Evolutionary conservation across 148 eudicot genomes (phyloP).

Genomic region (Diospyros kaki): DNA sequence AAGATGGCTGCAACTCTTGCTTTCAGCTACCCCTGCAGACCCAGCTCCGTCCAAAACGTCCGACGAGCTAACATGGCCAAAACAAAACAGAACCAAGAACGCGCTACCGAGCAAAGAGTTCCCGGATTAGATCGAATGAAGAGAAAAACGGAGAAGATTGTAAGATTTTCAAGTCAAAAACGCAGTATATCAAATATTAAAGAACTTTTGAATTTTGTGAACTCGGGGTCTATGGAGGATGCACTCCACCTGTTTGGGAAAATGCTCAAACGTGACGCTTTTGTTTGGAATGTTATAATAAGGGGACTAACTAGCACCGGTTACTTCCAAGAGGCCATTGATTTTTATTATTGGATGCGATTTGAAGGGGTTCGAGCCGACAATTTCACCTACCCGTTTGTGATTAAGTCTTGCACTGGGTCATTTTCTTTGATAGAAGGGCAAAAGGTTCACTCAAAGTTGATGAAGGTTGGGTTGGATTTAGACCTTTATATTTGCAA

Average conservation of each 20-base stretch:
- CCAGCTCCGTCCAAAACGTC: background rate
- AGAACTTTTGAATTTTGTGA: slow-evolving; percentile 16
- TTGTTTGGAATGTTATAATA: slow-evolving; percentile 62
- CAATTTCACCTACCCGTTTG: slow-evolving; percentile 71
- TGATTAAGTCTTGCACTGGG: slow-evolving; percentile 65
- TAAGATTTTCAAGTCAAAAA: background rate
- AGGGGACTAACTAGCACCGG: slow-evolving; percentile 48
- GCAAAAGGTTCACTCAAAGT: slow-evolving; percentile 45
- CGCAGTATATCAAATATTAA: slow-evolving; percentile 7
- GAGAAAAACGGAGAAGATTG: background rate
- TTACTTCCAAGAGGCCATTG: slow-evolving; percentile 36
- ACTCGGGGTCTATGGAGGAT: slow-evolving; percentile 45
- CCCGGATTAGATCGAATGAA: slow-evolving; percentile 10
- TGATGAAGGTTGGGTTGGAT: slow-evolving; percentile 55
- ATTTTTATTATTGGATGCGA: slow-evolving; percentile 47
- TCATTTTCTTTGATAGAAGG: slow-evolving; percentile 39
- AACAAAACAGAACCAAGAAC: slow-evolving; percentile 14
- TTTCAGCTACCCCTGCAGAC: slow-evolving; percentile 13
- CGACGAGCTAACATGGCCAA: slow-evolving; percentile 10
- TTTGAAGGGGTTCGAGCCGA: slow-evolving; percentile 45
- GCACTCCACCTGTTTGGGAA: slow-evolving; percentile 75
- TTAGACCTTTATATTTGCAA: slow-evolving; percentile 48
- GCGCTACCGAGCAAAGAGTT: slow-evolving; percentile 6
- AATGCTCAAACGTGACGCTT: slow-evolving; percentile 45
- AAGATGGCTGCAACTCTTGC: slow-evolving; percentile 20